Evolutionary conservation across 176 grass and related monocot species (phyloP).

Genomic region (Eremochloa ophiuroides): DNA sequence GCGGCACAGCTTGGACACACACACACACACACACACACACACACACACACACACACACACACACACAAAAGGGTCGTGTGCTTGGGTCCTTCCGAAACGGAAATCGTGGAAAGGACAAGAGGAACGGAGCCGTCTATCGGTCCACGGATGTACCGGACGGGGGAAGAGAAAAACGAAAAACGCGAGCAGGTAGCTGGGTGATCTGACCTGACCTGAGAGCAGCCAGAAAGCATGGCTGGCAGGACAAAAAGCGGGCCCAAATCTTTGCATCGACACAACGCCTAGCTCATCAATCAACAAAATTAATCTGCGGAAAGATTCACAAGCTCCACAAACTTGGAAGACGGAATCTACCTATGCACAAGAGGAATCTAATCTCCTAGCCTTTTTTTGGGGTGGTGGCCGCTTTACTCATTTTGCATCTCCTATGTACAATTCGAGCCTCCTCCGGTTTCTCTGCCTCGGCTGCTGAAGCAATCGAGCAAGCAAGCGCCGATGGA

Average conservation of each 20-base stretch:
- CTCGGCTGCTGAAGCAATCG: not conserved
- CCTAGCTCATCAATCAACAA: constrained; percentile 21
- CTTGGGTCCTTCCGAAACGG: not conserved
- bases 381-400: not conserved
- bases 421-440: constrained; percentile 41
- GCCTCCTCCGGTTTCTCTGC: not conserved
- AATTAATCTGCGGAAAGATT: constrained; percentile 40
- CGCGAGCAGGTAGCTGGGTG: not conserved
- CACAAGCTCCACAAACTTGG: constrained; percentile 35
- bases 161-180: not conserved
- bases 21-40: too few species aligned
- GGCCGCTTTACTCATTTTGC: constrained; percentile 37
- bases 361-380: constrained; percentile 37
- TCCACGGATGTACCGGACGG: not conserved
- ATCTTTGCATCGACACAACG: not conserved
- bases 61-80: not conserved
- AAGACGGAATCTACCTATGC: constrained; percentile 42
- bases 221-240: not conserved
- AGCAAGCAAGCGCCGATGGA: constrained; percentile 15
- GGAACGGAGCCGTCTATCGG: not conserved
- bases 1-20: too few species aligned
- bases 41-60: too few species aligned
- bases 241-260: not conserved
- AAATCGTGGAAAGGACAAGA: not conserved
- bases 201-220: not conserved